Base-by-base conservation (phyloP, 192 early-diverging fungal genomes). In the Mortierella alpina region DNA sequence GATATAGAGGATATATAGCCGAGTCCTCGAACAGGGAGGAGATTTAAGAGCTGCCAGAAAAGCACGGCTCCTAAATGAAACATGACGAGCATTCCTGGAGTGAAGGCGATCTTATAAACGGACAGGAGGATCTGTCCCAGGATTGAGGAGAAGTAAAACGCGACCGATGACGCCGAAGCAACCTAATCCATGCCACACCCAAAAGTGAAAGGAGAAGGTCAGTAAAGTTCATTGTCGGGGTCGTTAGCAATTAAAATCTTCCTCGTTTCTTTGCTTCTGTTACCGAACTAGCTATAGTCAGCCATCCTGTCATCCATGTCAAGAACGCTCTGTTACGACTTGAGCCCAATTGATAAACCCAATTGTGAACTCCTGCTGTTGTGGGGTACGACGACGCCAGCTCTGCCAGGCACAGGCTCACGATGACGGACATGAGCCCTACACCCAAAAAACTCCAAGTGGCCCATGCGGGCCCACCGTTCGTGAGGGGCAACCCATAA, bases 231-330 rank as follows among this genome's bases (percentile, higher is more conserved):
- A 11, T 51, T 51, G 50, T 15, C 17, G n/a, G 8, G 11, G 39
- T 52, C 6, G 53, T 55, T 52, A 40, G 64, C 17, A 11, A 40
- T 66, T 50, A 66, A 50, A 40, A 66, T 66, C 7, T 31, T 31
- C 31, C 31, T 31, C 31, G 31, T 31, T 31, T 3, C 31, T 31
- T 31, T 31, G 31, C 31, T 31, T 31, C 31, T 31, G 31, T 61
- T 79, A 79, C 76, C 57, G 76, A 18, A 15, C 69, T 64, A 15
- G 55, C 66, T 41, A 79, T 70, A 17, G 76, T 48, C 20, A 79
- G 15, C 76, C 76, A 79, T 42, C 76, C 76, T 12, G 63, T 56
- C 61, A 79, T 71, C 68, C 76, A 79, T 8, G 76, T 62, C 46
- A 79, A 49, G 45, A 66, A 79, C 2, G 69, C 57, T 12, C 63